These are phyloP conservation scores for Populus hybrid DNA, from an alignment of 441 rosid genomes.

Conservation along the genomic window DNA sequence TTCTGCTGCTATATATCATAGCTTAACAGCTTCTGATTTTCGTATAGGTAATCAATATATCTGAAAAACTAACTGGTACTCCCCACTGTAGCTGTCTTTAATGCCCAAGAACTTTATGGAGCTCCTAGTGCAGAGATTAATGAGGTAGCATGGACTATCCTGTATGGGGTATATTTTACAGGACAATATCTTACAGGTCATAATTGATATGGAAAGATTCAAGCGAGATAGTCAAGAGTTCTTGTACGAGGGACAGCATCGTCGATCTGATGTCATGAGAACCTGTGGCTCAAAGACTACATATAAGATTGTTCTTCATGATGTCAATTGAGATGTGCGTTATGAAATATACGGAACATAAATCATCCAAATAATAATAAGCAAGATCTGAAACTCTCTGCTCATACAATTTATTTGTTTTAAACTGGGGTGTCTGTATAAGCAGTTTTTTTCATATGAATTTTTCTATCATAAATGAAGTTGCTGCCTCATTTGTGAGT, in stretches of 20 bases:
- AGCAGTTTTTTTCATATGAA: not conserved
- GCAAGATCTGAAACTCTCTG: not conserved
- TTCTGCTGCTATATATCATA: not conserved
- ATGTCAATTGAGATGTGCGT: not conserved
- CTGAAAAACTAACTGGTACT: constrained; percentile 66
- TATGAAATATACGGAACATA: not conserved
- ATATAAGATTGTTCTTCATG: not conserved
- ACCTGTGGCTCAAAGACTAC: not conserved
- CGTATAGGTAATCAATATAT: constrained; percentile 61
- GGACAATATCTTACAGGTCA: constrained; percentile 39
- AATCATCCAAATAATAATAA: not conserved
- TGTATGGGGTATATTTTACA: not conserved
- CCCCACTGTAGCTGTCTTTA: constrained; percentile 41
- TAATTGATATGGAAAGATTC: constrained; percentile 79
- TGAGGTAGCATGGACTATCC: constrained; percentile 37
- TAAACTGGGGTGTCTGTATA: not conserved
- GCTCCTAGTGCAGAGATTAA: constrained; percentile 86
- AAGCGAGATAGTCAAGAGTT: constrained; percentile 64
- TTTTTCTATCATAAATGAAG: not conserved
- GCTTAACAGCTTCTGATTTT: constrained; percentile 12
- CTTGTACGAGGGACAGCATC: constrained; percentile 43
- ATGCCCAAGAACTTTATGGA: constrained; percentile 68
- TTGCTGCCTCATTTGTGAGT: no score
- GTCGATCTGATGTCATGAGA: constrained; percentile 48
- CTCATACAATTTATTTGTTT: not conserved